A percentile compares a stretch with the other conserved stretches of the same genome.
These are phyloP conservation scores for Stephania cephalantha DNA, from an alignment of 164 flowering plant species.

Conservation along the genomic window DNA sequence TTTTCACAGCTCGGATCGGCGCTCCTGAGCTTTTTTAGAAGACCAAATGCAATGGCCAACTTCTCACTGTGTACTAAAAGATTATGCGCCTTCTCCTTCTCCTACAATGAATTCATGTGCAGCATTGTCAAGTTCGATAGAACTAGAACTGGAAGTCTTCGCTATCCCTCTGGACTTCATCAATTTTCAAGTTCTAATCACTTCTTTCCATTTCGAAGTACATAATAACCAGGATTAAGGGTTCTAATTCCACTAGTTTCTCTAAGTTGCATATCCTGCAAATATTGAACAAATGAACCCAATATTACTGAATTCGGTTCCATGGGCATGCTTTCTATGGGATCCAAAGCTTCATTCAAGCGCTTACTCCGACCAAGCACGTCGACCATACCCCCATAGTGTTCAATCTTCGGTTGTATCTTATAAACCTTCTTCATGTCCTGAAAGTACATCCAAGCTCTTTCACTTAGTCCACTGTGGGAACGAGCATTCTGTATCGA, in stretches of 20 bases:
- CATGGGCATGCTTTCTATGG: constrained; percentile 14
- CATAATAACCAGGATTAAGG: constrained; percentile 26
- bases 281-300: constrained; percentile 16
- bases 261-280: constrained; percentile 19
- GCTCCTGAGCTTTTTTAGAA: constrained; percentile 8
- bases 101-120: constrained; percentile 24
- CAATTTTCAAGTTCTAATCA: constrained; percentile 18
- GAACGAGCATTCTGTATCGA: constrained; percentile 18
- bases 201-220: constrained; percentile 22
- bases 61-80: constrained; percentile 25
- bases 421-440: constrained; percentile 14
- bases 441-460: constrained; percentile 16
- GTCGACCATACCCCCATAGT: constrained; percentile 19
- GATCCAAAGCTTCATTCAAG: constrained; percentile 12
- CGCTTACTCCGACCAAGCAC: constrained; percentile 11
- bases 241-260: constrained; percentile 20
- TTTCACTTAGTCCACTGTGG: constrained; percentile 20
- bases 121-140: constrained; percentile 21
- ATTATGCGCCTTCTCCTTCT: constrained; percentile 25
- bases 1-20: constrained; percentile 25
- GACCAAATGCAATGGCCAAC: constrained; percentile 25
- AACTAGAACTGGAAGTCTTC: constrained; percentile 24
- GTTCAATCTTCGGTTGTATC: constrained; percentile 14
- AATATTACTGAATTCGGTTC: constrained; percentile 21
- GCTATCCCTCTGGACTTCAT: constrained; percentile 23